Conservation (phyloP, 352 stramenopile genomes). For the Hyphochytrium catenoides region DNA sequence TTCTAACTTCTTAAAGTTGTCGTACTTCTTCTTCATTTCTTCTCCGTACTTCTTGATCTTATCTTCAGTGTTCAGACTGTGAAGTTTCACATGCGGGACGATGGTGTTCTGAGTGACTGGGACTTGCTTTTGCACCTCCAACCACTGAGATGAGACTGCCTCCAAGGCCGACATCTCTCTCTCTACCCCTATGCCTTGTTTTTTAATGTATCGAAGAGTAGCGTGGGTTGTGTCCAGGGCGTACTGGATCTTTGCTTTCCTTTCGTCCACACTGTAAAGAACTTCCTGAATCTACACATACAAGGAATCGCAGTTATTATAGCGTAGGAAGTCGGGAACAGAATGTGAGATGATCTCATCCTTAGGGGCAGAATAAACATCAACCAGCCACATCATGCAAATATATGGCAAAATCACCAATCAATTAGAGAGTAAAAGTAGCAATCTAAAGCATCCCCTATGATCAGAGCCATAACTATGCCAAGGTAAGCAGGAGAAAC, state of each 20-base stretch:
- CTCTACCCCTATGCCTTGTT: slow-evolving; percentile 41
- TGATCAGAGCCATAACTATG: too few relatives aligned
- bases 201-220: slow-evolving; percentile 47
- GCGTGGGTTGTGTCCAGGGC: slow-evolving; percentile 46
- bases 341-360: too few relatives aligned
- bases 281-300: slow-evolving; percentile 71
- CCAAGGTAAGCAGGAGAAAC: too few relatives aligned
- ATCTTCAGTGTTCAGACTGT: slow-evolving; percentile 71
- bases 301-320: too few relatives aligned
- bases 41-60: slow-evolving; percentile 78
- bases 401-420: too few relatives aligned
- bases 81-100: slow-evolving; percentile 48
- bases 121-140: slow-evolving; percentile 47
- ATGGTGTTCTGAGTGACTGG: slow-evolving; percentile 38
- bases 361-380: too few relatives aligned
- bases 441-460: too few relatives aligned
- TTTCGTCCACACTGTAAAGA: slow-evolving; percentile 36
- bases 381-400: too few relatives aligned
- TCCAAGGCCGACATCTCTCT: slow-evolving; percentile 54
- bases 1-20: slow-evolving; percentile 44
- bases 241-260: slow-evolving; percentile 33
- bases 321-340: too few relatives aligned
- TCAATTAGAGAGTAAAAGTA: too few relatives aligned
- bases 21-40: slow-evolving; percentile 49
- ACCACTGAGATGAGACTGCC: slow-evolving; percentile 49